Evolutionary conservation across 192 early-diverging fungal species (phyloP).

Genomic region (Jimgerdemannia lactiflua): DNA sequence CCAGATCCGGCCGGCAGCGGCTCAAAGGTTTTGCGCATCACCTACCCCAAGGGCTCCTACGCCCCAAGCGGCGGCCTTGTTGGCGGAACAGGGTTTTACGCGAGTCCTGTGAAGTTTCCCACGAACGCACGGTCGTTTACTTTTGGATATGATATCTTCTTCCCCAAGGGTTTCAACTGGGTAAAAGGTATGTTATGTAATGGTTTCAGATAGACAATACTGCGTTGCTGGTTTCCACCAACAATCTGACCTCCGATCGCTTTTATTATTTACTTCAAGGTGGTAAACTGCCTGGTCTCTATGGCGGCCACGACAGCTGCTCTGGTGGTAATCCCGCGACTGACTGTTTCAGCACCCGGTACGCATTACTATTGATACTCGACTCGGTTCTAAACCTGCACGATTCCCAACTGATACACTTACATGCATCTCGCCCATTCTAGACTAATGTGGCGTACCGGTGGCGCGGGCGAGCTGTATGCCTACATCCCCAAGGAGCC

Average conservation of each 20-base stretch:
- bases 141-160: constrained; percentile 38
- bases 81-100: constrained; percentile 34
- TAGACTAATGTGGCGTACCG: constrained; percentile 38
- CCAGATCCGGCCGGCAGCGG: constrained; percentile 15
- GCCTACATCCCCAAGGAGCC: constrained; percentile 30
- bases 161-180: constrained; percentile 46
- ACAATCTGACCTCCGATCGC: not conserved
- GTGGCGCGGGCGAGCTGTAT: constrained; percentile 52
- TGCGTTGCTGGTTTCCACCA: not conserved
- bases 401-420: not conserved
- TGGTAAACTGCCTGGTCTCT: constrained; percentile 59
- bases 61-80: constrained; percentile 15
- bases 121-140: not conserved
- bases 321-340: constrained; percentile 43
- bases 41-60: constrained; percentile 26
- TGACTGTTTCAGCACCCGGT: constrained; percentile 53
- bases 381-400: not conserved
- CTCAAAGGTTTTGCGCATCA: constrained; percentile 18
- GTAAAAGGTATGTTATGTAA: constrained; percentile 29
- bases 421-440: not conserved
- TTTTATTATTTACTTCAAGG: constrained; percentile 16
- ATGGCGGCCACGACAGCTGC: constrained; percentile 46
- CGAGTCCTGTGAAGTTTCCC: constrained; percentile 18
- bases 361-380: constrained; percentile 21
- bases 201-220: not conserved